Evolutionary conservation across 805 yeast genomes (phyloP).

Genomic region (Nakazawaea ernobii): DNA sequence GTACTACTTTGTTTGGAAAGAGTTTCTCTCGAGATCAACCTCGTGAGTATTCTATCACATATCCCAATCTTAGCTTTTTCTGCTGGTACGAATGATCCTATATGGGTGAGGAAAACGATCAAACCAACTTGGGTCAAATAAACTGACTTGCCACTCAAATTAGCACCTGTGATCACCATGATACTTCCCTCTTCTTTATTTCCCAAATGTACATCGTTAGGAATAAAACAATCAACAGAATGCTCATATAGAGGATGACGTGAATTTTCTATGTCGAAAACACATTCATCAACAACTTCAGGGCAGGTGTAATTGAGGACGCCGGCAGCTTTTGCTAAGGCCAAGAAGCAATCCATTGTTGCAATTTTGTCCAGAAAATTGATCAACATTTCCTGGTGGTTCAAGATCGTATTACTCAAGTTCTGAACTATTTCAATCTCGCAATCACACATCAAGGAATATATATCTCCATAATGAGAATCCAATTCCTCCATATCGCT

Average conservation of each 20-base stretch:
- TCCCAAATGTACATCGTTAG: slow-evolving; percentile 32
- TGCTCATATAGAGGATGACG: slow-evolving; percentile 44
- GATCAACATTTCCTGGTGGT: slow-evolving; percentile 12
- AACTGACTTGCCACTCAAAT: slow-evolving; percentile 49
- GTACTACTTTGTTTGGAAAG: slow-evolving; percentile 38
- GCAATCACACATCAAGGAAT: slow-evolving; percentile 30
- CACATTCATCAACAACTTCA: slow-evolving; percentile 19
- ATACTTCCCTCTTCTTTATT: slow-evolving; percentile 21
- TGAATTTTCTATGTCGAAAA: slow-evolving; percentile 31
- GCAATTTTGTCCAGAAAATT: slow-evolving; percentile 21
- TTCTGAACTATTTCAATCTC: slow-evolving; percentile 34
- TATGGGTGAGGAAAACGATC: slow-evolving; percentile 42
- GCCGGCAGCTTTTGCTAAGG: slow-evolving; percentile 28
- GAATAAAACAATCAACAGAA: slow-evolving; percentile 29
- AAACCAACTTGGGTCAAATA: slow-evolving; percentile 42
- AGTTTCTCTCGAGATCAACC: slow-evolving; percentile 37
- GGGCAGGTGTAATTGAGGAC: slow-evolving; percentile 27
- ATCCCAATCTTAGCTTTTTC: slow-evolving; percentile 37
- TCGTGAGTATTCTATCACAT: slow-evolving; percentile 40
- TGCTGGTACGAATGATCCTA: slow-evolving; percentile 54
- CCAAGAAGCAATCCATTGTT: slow-evolving; percentile 31
- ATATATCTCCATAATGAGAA: slow-evolving; percentile 34
- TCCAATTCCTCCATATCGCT: slow-evolving; percentile 26
- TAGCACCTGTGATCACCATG: slow-evolving; percentile 43
- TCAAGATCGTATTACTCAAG: slow-evolving; percentile 22